A percentile compares a stretch with the other conserved stretches of the same genome.
Conservation (phyloP, 2,329 filamentous ascomycete species). For the Fusarium dlaminii region DNA sequence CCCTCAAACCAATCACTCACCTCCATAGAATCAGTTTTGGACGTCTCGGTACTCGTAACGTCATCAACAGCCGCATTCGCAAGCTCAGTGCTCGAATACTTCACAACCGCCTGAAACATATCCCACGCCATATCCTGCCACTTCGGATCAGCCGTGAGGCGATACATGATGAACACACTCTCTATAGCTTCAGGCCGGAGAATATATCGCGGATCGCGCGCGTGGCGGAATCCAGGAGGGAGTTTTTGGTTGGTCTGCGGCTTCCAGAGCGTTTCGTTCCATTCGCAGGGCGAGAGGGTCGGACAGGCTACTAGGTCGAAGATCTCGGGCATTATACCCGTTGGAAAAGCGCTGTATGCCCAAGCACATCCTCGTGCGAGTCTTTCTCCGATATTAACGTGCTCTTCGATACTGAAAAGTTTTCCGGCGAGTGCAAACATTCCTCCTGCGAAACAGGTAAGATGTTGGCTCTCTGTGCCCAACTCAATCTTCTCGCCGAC, state of each 20-base stretch:
- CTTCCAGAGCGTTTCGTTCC: constrained; percentile 19
- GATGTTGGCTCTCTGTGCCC: constrained; percentile 57
- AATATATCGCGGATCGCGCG: constrained; percentile 59
- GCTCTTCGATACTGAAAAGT: constrained; percentile 60
- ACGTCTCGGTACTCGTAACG: constrained; percentile 47
- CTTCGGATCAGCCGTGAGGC: constrained; percentile 58
- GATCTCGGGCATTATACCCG: constrained; percentile 68
- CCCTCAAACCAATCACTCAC: constrained; percentile 38
- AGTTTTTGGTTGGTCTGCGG: constrained; percentile 32
- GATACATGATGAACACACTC: constrained; percentile 60
- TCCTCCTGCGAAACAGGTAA: constrained; percentile 74
- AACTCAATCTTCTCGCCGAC: constrained; percentile 37
- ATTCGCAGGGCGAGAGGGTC: constrained; percentile 45
- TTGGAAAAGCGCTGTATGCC: constrained; percentile 64
- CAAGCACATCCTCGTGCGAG: constrained; percentile 66
- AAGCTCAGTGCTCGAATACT: constrained; percentile 56
- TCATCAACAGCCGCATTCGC: constrained; percentile 60
- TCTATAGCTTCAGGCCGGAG: constrained; percentile 62
- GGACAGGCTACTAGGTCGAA: constrained; percentile 59
- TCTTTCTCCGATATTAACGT: constrained; percentile 58
- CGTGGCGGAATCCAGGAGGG: constrained; percentile 70
- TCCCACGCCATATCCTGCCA: constrained; percentile 62
- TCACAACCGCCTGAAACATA: constrained; percentile 60
- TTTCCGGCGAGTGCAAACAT: constrained; percentile 72
- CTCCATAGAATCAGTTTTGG: constrained; percentile 69